Evolutionary conservation across 192 early-diverging fungal genomes (phyloP).

Genomic region (Spizellomyces punctatus): DNA sequence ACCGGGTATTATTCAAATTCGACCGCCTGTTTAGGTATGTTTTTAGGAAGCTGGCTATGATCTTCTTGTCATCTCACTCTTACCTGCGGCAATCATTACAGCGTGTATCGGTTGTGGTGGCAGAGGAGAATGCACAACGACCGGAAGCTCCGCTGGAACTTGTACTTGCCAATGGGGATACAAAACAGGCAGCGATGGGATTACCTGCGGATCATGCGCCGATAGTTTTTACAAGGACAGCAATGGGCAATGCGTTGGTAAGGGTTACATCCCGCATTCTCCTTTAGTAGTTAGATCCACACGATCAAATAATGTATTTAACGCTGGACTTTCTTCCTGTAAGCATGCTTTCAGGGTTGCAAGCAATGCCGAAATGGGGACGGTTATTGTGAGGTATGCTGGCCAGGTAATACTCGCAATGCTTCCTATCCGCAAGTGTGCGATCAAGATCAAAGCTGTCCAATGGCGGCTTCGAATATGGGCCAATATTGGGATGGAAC

Average conservation of each 20-base stretch:
- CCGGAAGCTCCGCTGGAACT: slow-evolving; percentile 3
- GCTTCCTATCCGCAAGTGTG: not conserved
- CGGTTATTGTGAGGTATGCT: slow-evolving; percentile 9
- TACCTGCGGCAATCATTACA: not conserved
- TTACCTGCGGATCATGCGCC: slow-evolving; percentile 13
- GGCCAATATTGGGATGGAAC: not conserved
- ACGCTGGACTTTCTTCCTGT: not conserved
- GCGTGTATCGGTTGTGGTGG: slow-evolving; percentile 19
- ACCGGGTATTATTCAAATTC: slow-evolving; percentile 16
- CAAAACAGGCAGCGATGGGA: slow-evolving; percentile 8
- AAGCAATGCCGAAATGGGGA: slow-evolving; percentile 2
- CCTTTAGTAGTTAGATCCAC: not conserved
- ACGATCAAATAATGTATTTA: not conserved
- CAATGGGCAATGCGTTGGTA: slow-evolving; percentile 17
- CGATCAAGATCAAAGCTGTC: not conserved
- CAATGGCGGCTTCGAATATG: not conserved
- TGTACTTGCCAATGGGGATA: slow-evolving; percentile 21
- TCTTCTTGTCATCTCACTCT: not conserved
- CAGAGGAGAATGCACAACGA: slow-evolving; percentile 10
- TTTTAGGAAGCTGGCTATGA: not conserved
- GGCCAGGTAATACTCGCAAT: not conserved
- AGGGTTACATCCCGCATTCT: too few relatives aligned
- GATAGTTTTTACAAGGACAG: slow-evolving; percentile 15
- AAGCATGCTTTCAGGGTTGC: slow-evolving; percentile 21
- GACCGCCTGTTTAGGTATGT: slow-evolving; percentile 11